Evolutionary conservation across 768 basidiomycete species (phyloP).

Genomic region (Wakefieldia striispora): DNA sequence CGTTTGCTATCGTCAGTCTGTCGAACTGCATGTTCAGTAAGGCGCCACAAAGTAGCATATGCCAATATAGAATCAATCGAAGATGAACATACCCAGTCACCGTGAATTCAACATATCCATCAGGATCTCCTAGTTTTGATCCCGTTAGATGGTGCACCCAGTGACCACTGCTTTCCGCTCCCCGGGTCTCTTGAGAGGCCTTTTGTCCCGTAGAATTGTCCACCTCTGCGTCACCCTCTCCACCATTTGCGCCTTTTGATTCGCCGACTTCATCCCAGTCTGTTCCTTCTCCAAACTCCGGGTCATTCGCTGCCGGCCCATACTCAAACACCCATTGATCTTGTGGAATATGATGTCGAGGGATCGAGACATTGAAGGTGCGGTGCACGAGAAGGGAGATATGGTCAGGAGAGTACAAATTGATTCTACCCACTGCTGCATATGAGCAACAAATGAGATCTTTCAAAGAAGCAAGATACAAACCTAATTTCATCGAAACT

Average conservation of each 20-base stretch:
- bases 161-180: conserved; percentile 55
- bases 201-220: not conserved
- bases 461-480: conserved; percentile 22
- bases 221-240: conserved; percentile 13
- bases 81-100: conserved; percentile 64
- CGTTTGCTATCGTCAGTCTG: conserved; percentile 86
- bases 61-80: not conserved
- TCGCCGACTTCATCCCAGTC: conserved; percentile 20
- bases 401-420: conserved; percentile 88
- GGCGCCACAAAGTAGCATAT: no score
- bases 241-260: not conserved
- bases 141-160: conserved; percentile 80
- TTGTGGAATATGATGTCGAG: conserved; percentile 82
- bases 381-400: conserved; percentile 85
- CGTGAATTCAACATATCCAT: conserved; percentile 74
- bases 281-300: conserved; percentile 54
- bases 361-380: conserved; percentile 95
- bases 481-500: conserved; percentile 78
- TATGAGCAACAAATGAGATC: not conserved
- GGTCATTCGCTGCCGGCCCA: conserved; percentile 77
- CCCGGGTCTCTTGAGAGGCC: conserved; percentile 24
- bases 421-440: conserved; percentile 75
- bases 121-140: conserved; percentile 62
- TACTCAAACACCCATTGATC: conserved; percentile 86
- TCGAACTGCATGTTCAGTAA: conserved; percentile 7